Evolutionary conservation across 2,329 filamentous ascomycete species (phyloP).

Genomic region (Aspergillus arachidicola): DNA sequence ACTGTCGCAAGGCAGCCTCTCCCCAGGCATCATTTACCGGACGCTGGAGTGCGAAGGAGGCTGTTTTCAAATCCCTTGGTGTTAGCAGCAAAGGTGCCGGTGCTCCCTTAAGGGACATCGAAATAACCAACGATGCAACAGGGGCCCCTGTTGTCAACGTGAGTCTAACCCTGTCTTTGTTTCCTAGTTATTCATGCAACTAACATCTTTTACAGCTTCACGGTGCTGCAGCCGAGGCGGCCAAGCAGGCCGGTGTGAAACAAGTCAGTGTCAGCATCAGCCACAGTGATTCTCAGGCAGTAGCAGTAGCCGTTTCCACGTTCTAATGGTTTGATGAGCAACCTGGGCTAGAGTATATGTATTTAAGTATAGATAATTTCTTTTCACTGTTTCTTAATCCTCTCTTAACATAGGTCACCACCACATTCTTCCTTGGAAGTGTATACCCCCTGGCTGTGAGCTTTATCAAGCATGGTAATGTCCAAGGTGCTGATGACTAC

Average conservation of each 20-base stretch:
- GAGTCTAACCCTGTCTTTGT: conserved; percentile 49
- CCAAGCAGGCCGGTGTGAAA: conserved; percentile 85
- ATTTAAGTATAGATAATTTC: conserved; percentile 7
- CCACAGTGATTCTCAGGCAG: conserved; percentile 90
- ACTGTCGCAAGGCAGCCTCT: conserved; percentile 78
- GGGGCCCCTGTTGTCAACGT: conserved; percentile 85
- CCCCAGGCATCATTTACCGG: conserved; percentile 92
- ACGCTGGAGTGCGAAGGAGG: conserved; percentile 96
- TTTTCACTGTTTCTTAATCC: neutral
- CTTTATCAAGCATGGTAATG: neutral
- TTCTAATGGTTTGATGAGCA: conserved; percentile 53
- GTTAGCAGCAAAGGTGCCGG: conserved; percentile 85
- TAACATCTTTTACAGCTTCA: conserved; percentile 67
- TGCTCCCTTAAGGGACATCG: conserved; percentile 89
- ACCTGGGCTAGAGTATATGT: conserved; percentile 13
- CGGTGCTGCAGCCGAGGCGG: conserved; percentile 79
- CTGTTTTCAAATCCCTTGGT: conserved; percentile 95
- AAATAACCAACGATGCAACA: conserved; percentile 78
- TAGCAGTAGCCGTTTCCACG: conserved; percentile 86
- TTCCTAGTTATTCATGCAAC: neutral
- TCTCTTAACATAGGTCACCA: neutral
- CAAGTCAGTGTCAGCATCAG: conserved; percentile 91
- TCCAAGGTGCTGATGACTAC: neutral
- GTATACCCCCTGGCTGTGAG: neutral
- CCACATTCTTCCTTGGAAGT: neutral